phyloP scores from a whole-genome alignment of 2,329 filamentous ascomycete genomes.

The Dothistroma septosporum region DNA sequence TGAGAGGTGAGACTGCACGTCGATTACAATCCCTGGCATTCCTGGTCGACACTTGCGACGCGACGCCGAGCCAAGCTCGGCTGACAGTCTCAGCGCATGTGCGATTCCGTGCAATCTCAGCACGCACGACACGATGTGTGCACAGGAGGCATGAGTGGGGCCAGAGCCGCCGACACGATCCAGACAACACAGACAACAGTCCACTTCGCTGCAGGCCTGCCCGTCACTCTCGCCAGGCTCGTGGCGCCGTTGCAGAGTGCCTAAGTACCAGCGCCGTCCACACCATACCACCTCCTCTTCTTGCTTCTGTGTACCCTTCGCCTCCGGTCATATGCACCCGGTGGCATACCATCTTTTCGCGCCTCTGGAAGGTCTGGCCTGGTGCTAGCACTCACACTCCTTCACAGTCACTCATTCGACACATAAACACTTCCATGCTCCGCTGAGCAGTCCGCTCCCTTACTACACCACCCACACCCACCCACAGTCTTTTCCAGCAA shows the following conservation, averaged over 20 bases:
- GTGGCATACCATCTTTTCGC: slow-evolving; percentile 15
- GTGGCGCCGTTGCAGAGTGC: slow-evolving; percentile 13
- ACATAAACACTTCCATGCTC: slow-evolving; percentile 16
- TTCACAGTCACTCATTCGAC: slow-evolving; percentile 25
- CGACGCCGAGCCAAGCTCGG: slow-evolving; percentile 10
- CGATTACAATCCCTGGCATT: slow-evolving; percentile 10
- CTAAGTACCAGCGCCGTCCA: slow-evolving; percentile 20
- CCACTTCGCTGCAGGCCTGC: not conserved
- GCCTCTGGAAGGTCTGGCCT: slow-evolving; percentile 31
- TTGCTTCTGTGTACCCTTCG: slow-evolving; percentile 11
- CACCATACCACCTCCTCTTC: slow-evolving; percentile 15
- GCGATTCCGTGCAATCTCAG: slow-evolving; percentile 11
- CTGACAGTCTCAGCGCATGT: slow-evolving; percentile 13
- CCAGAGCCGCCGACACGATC: not conserved
- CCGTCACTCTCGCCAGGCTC: slow-evolving; percentile 9
- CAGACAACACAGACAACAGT: not conserved
- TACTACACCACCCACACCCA: slow-evolving; percentile 14
- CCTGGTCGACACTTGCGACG: slow-evolving; percentile 8
- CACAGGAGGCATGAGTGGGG: slow-evolving; percentile 18
- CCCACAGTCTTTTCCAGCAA: slow-evolving; percentile 6
- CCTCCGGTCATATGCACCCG: slow-evolving; percentile 19
- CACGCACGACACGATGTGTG: slow-evolving; percentile 4
- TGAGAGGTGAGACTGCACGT: no score
- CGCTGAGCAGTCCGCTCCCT: slow-evolving; percentile 24
- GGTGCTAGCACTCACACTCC: slow-evolving; percentile 26